Conservation (phyloP, 116 monocot species). For the Phalaenopsis hybrid region DNA sequence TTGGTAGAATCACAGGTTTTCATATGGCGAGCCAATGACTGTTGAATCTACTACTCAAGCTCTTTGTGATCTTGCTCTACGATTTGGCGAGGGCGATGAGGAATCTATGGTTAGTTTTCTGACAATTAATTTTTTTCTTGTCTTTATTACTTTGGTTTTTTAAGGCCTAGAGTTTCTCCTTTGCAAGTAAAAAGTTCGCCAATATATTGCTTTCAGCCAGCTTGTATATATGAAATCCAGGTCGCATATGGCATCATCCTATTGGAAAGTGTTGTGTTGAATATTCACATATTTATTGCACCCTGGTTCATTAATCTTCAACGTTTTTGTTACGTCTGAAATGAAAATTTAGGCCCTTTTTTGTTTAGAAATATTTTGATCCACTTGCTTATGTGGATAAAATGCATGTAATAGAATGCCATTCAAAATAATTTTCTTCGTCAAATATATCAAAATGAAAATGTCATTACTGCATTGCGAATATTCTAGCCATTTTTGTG, state of each 20-base stretch:
- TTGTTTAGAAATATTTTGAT: not conserved
- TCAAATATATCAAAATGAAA: not conserved
- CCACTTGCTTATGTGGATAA: too few relatives aligned
- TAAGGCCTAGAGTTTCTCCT: not conserved
- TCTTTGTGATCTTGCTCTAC: slow-evolving; percentile 91
- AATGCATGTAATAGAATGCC: not conserved
- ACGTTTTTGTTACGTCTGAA: not conserved
- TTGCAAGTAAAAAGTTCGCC: not conserved
- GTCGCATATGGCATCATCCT: not conserved
- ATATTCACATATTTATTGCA: not conserved
- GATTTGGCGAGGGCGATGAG: slow-evolving; percentile 98
- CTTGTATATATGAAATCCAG: not conserved
- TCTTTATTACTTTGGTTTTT: not conserved
- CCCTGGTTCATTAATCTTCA: not conserved
- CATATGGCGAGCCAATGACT: slow-evolving; percentile 89
- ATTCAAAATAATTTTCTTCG: not conserved
- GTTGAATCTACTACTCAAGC: slow-evolving; percentile 95
- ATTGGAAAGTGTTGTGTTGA: not conserved
- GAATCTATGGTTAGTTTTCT: slow-evolving; percentile 62
- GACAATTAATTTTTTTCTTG: not conserved
- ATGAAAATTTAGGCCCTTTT: not conserved
- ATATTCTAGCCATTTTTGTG: not conserved
- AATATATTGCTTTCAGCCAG: not conserved
- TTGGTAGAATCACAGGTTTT: slow-evolving; percentile 91
- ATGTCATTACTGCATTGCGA: not conserved